phyloP scores from a whole-genome alignment of 2,329 filamentous ascomycete species.

The Parascedosporium putredinis region DNA sequence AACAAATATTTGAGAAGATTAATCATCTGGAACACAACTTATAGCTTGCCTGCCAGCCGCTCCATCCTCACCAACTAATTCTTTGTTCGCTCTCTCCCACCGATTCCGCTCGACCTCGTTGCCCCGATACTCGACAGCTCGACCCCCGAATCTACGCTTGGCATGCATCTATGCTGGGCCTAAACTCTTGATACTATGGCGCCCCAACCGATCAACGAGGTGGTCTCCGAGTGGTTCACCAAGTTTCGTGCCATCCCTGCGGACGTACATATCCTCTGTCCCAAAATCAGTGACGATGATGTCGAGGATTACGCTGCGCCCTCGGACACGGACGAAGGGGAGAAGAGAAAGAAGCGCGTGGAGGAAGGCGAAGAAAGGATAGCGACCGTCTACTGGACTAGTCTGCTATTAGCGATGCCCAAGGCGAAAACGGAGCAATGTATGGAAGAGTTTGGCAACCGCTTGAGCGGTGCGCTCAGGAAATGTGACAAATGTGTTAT shows the following conservation, averaged over 20 bases:
- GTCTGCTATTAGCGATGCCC: conserved; percentile 58
- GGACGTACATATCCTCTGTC: conserved; percentile 58
- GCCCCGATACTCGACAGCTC: neutral
- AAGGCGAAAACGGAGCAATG: conserved; percentile 49
- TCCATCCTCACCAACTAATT: neutral
- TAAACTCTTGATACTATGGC: conserved; percentile 21
- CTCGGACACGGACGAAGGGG: conserved; percentile 36
- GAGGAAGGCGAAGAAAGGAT: conserved; percentile 44
- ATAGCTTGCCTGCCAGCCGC: no score
- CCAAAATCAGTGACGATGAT: conserved; percentile 53
- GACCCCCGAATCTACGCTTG: neutral
- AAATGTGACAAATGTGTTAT: conserved; percentile 61
- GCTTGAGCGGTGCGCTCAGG: conserved; percentile 48
- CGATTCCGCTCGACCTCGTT: neutral
- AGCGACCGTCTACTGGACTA: conserved; percentile 55
- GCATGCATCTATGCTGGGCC: neutral
- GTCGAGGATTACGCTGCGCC: conserved; percentile 43
- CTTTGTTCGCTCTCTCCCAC: neutral
- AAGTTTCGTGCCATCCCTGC: conserved; percentile 31
- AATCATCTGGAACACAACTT: no score
- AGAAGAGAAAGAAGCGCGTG: conserved; percentile 43
- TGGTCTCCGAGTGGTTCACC: conserved; percentile 32
- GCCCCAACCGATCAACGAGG: conserved; percentile 23
- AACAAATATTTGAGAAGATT: neutral
- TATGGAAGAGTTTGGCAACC: conserved; percentile 46